Percentiles rank a stretch among this genome's conserved stretches.
Conservation (phyloP, 768 basidiomycete species). For the Epithele typhae region DNA sequence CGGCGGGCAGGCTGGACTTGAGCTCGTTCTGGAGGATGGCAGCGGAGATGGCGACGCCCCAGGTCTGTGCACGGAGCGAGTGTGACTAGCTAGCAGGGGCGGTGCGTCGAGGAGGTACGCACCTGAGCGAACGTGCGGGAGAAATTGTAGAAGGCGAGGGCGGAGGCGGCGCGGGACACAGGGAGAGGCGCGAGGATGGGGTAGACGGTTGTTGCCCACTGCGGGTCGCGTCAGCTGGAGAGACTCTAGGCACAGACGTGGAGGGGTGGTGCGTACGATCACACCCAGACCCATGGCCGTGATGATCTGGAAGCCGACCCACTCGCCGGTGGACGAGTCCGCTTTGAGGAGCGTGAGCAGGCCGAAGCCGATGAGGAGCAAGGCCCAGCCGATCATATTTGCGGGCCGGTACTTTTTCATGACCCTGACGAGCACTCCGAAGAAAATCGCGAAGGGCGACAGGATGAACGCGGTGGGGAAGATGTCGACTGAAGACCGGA, state of each 20-base stretch:
- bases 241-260: background rate
- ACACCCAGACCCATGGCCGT: constrained; percentile 28
- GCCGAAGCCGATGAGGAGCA: constrained; percentile 31
- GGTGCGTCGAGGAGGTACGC: background rate
- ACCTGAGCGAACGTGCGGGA: constrained; percentile 19
- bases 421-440: constrained; percentile 32
- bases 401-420: constrained; percentile 34
- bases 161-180: constrained; percentile 26
- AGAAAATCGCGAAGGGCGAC: constrained; percentile 35
- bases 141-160: constrained; percentile 28
- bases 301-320: constrained; percentile 19
- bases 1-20: constrained; percentile 23
- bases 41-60: constrained; percentile 33
- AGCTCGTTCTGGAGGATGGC: constrained; percentile 35
- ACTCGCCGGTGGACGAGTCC: constrained; percentile 11
- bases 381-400: constrained; percentile 32
- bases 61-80: constrained; percentile 18
- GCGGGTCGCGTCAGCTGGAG: background rate
- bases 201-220: constrained; percentile 3
- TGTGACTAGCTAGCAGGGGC: no score
- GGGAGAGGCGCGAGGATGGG: constrained; percentile 15
- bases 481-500: constrained; percentile 31
- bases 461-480: constrained; percentile 26
- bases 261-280: background rate
- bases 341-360: constrained; percentile 28